Evolutionary conservation across 169 alveolate species (phyloP), one percentile per base, ranked within the genome.

Genomic region (Cryptosporidium felis): DNA sequence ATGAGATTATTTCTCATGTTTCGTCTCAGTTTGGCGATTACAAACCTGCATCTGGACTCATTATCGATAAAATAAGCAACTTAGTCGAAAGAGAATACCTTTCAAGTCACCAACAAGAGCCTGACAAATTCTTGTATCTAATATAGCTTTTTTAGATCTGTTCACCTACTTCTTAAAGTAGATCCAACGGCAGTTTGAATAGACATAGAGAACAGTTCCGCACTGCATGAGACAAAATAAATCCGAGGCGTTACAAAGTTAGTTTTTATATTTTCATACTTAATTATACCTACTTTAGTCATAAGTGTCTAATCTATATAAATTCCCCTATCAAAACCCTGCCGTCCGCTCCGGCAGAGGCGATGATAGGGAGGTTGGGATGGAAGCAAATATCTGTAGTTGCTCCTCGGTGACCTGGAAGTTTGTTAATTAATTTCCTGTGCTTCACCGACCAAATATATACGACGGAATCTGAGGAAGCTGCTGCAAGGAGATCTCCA

Each of bases 1-100:
- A 28, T 8, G 66, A 49, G 28, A 36, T 92, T 12, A 60, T 92
- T 0, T 26, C 82, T 2, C 91, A 92, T 59, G 92, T 92, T 6
- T 26, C 59, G 12, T 53, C 65, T 23, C 82, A 66, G 26, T 18
- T 74, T 5, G n/a, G 26, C 40, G 41, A n/a, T n/a, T 34, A 49
- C 28, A 74, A 41, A 9, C 66, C 67, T 0, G 21, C 65, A 1
- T 28, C 51, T 6, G 30, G 12, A 53, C 0, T 53, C 3, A 49
- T 74, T 18, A 36, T 23, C 5, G 45, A 38, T 53, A 74, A 41
- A 56, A 74, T 74, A 10, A 56, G 56, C 16, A 53, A 74, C 40
- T 12, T 74, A 9, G 28, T 74, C 0, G 85, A 74, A 28, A 74
- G 85, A 18, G 85, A 74, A 23, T 74, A 74, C 41, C 53, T 74